These are phyloP conservation scores for Rhodocollybia butyracea DNA, from an alignment of 768 basidiomycete species.

Conservation along the genomic window DNA sequence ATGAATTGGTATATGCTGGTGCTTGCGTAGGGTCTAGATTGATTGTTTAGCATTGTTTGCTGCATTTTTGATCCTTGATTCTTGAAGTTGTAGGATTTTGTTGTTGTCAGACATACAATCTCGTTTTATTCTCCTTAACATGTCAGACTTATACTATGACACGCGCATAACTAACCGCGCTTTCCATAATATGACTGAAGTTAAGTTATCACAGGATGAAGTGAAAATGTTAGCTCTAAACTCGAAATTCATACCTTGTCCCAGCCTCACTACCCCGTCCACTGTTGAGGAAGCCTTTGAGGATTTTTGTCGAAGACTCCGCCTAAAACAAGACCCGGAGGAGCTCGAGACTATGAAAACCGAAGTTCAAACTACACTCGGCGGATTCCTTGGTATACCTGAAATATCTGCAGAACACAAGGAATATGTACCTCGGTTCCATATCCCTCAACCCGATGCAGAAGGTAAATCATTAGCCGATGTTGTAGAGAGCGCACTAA, in stretches of 20 bases:
- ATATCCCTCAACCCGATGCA: conserved; percentile 11
- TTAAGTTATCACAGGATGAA: conserved; percentile 5
- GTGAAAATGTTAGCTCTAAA: conserved; percentile 9
- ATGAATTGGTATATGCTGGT: too few relatives aligned
- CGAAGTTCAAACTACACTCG: conserved; percentile 1
- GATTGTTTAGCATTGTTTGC: too few relatives aligned
- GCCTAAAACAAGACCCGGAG: conserved; percentile 4
- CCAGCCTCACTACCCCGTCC: not conserved
- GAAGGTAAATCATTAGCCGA: conserved; percentile 8
- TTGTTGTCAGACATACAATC: too few relatives aligned
- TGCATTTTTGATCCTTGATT: too few relatives aligned
- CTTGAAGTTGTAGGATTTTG: too few relatives aligned
- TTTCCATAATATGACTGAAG: conserved; percentile 12
- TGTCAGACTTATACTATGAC: conserved; percentile 13
- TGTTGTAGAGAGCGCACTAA: conserved; percentile 4
- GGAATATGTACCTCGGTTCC: conserved; percentile 10
- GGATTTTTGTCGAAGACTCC: conserved; percentile 10
- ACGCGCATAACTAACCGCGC: conserved; percentile 13
- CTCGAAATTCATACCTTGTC: conserved; percentile 10
- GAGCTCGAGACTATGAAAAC: not conserved
- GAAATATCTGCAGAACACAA: not conserved
- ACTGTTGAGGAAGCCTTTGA: not conserved
- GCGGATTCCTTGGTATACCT: not conserved
- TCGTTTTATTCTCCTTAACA: conserved; percentile 7
- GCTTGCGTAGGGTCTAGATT: too few relatives aligned